Evolutionary conservation across 2,329 filamentous ascomycete genomes (phyloP), one percentile per base, ranked within the genome.

Genomic region (Microcyclosporella mali): DNA sequence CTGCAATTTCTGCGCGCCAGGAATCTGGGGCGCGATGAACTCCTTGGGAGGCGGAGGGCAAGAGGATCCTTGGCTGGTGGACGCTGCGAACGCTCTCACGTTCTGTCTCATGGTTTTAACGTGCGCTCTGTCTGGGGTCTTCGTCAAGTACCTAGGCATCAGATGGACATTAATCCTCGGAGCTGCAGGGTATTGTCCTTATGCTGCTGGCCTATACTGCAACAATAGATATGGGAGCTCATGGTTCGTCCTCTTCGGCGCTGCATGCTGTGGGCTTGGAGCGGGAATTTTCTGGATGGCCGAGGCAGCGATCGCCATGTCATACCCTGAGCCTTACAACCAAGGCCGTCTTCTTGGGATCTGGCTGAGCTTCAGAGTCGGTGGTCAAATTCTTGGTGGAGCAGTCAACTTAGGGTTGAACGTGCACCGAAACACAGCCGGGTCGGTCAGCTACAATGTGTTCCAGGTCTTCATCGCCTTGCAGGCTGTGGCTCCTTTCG

Each of bases 221-320:
- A 85, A 87, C 62, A 87, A 85, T 57, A 73, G 82, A 0, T 87
- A 74, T 54, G 81, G 80, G 1, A 78, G 66, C 0, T 75, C 81
- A 50, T 88, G 84, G 84, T 72, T 86, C 8, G 73, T 81, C 0
- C 70, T 86, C 1, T 62, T 87, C 7, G 84, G 82, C 0, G 81
- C 81, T 0, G 81, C 81, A 0, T 67, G 83, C 0, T 87, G 83
- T 49, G 83, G 83, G 14, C 71, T 85, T 25, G 81, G 78, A 0
- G 83, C 84, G 0, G 84, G 84, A 0, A 70, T 87, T 0, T 87
- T 87, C 62, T 88, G 84, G 84, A 81, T 81, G 70, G 78, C 82
- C 0, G 84, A 88, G 63, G 81, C 81, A 1, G 82, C 84, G 0
- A 84, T 88, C 43, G 82, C 82, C 0, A 75, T 87, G 15, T 73